phyloP scores from a whole-genome alignment of 208 protist genomes.

The Acanthamoeba royreba region DNA sequence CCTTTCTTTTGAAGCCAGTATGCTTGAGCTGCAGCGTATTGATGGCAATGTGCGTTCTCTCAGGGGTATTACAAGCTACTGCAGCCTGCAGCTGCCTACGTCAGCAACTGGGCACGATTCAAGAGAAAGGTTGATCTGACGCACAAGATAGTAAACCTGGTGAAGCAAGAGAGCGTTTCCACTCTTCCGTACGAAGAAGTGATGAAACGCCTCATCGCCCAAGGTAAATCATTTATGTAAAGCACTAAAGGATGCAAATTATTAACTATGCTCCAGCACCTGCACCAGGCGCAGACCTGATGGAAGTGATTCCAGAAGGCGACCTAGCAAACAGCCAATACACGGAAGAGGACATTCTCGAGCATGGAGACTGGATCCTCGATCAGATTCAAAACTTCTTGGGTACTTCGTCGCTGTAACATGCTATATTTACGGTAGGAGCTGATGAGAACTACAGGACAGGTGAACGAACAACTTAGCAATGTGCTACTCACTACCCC shows the following conservation, averaged over 20 bases:
- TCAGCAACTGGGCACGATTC: neutral
- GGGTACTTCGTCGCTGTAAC: neutral
- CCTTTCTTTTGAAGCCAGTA: too few species aligned
- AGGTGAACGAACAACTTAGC: neutral
- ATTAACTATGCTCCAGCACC: too few species aligned
- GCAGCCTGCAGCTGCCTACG: neutral
- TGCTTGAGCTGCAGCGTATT: neutral
- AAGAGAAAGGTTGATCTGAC: neutral
- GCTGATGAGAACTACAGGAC: neutral
- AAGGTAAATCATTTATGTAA: neutral
- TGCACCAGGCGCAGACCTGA: too few species aligned
- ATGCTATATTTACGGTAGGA: neutral
- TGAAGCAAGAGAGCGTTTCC: neutral
- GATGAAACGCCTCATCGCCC: neutral
- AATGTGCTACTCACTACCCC: neutral
- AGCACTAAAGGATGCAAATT: neutral
- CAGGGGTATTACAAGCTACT: constrained; percentile 22
- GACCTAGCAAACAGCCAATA: neutral
- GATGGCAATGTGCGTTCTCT: neutral
- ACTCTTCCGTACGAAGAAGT: neutral
- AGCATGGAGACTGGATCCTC: neutral
- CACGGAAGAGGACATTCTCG: neutral
- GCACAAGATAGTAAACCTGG: neutral
- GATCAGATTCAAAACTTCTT: constrained; percentile 12
- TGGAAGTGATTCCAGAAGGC: too few species aligned